Evolutionary conservation across 352 stramenopile species (phyloP).

Genomic region (Globisporangium cylindrosporum): DNA sequence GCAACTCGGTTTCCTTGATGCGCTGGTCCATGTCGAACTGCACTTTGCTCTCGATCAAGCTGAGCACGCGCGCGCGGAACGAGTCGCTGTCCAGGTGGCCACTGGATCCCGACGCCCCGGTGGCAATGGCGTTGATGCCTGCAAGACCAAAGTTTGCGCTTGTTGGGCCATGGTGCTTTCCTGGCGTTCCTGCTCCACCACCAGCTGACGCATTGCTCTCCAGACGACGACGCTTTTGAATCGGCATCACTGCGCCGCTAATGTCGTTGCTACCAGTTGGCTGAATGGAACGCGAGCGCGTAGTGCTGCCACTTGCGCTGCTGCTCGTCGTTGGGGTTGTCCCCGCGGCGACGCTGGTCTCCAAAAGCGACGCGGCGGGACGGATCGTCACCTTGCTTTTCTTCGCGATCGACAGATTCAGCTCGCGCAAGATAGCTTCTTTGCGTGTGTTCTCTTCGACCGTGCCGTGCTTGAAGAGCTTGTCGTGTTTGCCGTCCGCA

Average conservation of each 20-base stretch:
- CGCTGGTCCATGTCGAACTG: slow-evolving; percentile 83
- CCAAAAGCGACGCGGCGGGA: slow-evolving; percentile 14
- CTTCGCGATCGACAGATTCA: slow-evolving; percentile 44
- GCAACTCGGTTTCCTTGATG: slow-evolving; percentile 69
- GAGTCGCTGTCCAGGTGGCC: slow-evolving; percentile 31
- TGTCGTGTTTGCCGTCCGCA: slow-evolving; percentile 74
- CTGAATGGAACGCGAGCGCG: slow-evolving; percentile 6
- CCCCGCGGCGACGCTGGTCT: slow-evolving; percentile 20
- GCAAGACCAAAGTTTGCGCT: not conserved
- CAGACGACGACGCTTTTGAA: slow-evolving; percentile 20
- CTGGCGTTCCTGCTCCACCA: not conserved
- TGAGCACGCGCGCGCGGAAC: slow-evolving; percentile 62
- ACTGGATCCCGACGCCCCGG: slow-evolving; percentile 5
- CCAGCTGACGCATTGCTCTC: slow-evolving; percentile 3
- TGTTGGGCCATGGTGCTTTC: not conserved
- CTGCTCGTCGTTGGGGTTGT: not conserved
- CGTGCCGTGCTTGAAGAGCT: slow-evolving; percentile 78
- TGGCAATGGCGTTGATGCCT: not conserved
- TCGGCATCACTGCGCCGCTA: not conserved
- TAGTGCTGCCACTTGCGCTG: not conserved
- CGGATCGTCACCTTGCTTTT: slow-evolving; percentile 43
- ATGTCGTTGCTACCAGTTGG: not conserved
- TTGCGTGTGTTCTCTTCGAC: slow-evolving; percentile 71
- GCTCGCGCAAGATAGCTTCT: slow-evolving; percentile 58
- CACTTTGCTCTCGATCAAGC: slow-evolving; percentile 79